phyloP scores from a whole-genome alignment of 106 monocot species.

The Allium sativum region DNA sequence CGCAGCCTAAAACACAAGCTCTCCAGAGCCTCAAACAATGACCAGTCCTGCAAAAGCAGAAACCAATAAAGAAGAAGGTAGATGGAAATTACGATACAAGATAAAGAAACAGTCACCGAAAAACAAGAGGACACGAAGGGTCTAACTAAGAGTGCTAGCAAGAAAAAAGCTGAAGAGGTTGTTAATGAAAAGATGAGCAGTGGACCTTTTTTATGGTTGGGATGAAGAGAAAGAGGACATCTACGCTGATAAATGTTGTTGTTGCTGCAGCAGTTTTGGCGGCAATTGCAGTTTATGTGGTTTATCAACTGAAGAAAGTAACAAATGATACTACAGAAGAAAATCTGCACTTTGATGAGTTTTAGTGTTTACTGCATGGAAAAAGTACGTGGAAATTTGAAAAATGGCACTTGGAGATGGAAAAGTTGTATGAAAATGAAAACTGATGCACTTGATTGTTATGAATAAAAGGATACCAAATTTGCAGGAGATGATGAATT shows the following conservation, averaged over 20 bases:
- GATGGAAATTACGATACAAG: too few species aligned
- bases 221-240: not conserved
- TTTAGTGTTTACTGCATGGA: not conserved
- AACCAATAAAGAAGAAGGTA: not conserved
- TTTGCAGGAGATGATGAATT: too few species aligned
- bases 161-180: not conserved
- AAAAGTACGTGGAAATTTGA: not conserved
- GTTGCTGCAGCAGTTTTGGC: not conserved
- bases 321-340: not conserved
- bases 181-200: not conserved
- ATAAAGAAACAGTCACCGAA: not conserved
- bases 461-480: too few species aligned
- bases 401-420: too few species aligned
- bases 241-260: slow-evolving; percentile 1
- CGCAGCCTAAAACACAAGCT: not conserved
- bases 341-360: not conserved
- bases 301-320: not conserved
- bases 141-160: not conserved
- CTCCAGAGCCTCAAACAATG: not conserved
- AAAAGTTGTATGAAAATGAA: too few species aligned
- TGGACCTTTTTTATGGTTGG: not conserved
- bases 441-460: too few species aligned
- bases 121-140: not conserved
- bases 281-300: not conserved
- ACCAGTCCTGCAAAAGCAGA: not conserved